Percentiles rank a stretch among this genome's conserved stretches.
Evolutionary conservation across 164 flowering plant species (phyloP).

Genomic region (Magnolia changhungtana): DNA sequence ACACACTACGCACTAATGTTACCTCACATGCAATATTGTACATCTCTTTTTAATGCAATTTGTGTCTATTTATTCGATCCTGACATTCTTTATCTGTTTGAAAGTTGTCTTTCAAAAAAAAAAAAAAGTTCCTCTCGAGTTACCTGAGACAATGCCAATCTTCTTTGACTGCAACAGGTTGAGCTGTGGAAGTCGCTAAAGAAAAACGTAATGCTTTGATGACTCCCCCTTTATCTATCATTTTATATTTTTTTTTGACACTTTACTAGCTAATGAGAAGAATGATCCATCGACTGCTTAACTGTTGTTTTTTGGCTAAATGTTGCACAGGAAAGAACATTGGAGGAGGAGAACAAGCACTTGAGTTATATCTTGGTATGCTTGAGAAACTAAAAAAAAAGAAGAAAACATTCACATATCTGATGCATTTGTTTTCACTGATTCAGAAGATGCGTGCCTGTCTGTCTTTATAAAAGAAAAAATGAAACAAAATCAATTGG

Average conservation of each 20-base stretch:
- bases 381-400: not conserved
- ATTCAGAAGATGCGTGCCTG: not conserved
- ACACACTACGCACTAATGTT: no score
- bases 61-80: not conserved
- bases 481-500: not conserved
- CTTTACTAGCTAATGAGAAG: not conserved
- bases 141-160: not conserved
- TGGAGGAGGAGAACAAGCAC: slow-evolving; percentile 58
- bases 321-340: slow-evolving; percentile 18
- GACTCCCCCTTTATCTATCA: not conserved
- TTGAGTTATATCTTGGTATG: slow-evolving; percentile 46
- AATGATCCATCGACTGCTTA: not conserved
- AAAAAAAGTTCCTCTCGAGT: not conserved
- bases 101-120: no score
- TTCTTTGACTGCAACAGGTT: slow-evolving; percentile 25
- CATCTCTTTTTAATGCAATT: no score
- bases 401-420: not conserved
- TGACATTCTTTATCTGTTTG: not conserved
- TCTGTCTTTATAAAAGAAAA: not conserved
- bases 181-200: slow-evolving; percentile 29
- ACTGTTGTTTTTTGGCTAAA: not conserved
- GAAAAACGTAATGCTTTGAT: slow-evolving; percentile 30
- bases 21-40: no score
- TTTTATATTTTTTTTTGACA: not conserved
- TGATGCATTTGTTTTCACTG: not conserved